Conservation (phyloP, 352 stramenopile species). For the Phytopythium cucurbitacearum region DNA sequence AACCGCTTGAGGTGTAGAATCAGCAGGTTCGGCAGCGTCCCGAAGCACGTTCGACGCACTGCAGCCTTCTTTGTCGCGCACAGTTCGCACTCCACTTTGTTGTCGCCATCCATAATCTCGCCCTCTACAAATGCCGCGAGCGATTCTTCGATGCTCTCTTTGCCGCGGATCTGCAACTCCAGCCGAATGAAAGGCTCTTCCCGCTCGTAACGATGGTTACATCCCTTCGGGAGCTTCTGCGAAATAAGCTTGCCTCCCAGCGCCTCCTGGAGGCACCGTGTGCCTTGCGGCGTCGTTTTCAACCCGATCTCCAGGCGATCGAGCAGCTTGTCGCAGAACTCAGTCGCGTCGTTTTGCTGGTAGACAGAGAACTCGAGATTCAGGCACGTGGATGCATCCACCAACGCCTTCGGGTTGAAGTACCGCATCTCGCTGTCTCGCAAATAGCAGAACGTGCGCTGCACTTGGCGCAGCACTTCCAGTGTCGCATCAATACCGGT, state of each 20-base stretch:
- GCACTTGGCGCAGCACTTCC: constrained; percentile 86
- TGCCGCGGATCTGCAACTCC: constrained; percentile 97
- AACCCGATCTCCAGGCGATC: constrained; percentile 96
- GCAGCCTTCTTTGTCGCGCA: constrained; percentile 98
- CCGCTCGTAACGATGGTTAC: constrained; percentile 91
- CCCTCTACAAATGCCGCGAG: constrained; percentile 96
- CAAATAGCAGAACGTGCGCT: constrained; percentile 88
- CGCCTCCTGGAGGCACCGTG: constrained; percentile 68
- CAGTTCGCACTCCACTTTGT: constrained; percentile 97
- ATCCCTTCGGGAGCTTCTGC: constrained; percentile 89
- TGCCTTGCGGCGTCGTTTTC: constrained; percentile 86
- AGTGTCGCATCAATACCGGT: constrained; percentile 77
- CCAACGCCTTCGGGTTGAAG: constrained; percentile 85
- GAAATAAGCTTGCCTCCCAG: constrained; percentile 83
- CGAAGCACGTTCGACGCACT: constrained; percentile 94
- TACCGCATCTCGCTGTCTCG: constrained; percentile 85
- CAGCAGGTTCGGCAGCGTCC: constrained; percentile 94
- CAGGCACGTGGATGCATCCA: constrained; percentile 85
- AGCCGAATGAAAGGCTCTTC: constrained; percentile 98
- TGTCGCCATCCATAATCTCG: constrained; percentile 99
- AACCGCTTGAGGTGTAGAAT: constrained; percentile 99
- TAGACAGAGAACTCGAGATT: constrained; percentile 95
- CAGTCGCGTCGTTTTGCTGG: constrained; percentile 99
- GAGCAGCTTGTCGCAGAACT: constrained; percentile 99
- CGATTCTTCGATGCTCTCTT: constrained; percentile 97